Evolutionary conservation across 441 rosid genomes (phyloP).

Genomic region (Mallotus repandus): DNA sequence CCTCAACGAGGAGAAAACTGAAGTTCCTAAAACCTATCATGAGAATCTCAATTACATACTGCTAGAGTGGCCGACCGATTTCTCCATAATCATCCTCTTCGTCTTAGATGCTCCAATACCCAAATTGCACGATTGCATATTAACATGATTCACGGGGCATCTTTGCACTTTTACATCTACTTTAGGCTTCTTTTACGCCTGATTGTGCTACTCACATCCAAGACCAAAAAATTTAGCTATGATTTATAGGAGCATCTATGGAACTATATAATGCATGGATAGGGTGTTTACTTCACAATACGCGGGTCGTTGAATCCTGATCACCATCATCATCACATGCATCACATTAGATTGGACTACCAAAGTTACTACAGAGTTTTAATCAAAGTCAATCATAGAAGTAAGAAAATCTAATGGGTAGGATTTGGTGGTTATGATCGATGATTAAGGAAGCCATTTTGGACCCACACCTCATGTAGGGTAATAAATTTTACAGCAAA

Average conservation of each 20-base stretch:
- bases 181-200: background rate
- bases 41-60: too few species aligned
- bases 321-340: conserved; percentile 15
- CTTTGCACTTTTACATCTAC: background rate
- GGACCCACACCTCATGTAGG: background rate
- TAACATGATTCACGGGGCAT: conserved; percentile 30
- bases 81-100: background rate
- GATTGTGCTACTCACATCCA: background rate
- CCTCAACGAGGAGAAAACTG: background rate
- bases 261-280: background rate
- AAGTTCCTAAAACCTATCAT: too few species aligned
- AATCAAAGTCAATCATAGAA: background rate
- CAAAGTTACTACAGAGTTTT: background rate
- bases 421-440: conserved; percentile 13
- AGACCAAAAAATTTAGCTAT: background rate
- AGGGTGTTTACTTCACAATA: background rate
- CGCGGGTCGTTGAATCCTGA: conserved; percentile 9
- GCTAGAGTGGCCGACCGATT: too few species aligned
- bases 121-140: conserved; percentile 5
- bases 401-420: conserved; percentile 14
- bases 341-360: conserved; percentile 3
- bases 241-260: background rate
- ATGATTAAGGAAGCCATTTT: background rate
- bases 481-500: background rate
- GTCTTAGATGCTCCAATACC: background rate